Base-by-base conservation (phyloP, 768 basidiomycete species). In the Boletus rubropictus region DNA sequence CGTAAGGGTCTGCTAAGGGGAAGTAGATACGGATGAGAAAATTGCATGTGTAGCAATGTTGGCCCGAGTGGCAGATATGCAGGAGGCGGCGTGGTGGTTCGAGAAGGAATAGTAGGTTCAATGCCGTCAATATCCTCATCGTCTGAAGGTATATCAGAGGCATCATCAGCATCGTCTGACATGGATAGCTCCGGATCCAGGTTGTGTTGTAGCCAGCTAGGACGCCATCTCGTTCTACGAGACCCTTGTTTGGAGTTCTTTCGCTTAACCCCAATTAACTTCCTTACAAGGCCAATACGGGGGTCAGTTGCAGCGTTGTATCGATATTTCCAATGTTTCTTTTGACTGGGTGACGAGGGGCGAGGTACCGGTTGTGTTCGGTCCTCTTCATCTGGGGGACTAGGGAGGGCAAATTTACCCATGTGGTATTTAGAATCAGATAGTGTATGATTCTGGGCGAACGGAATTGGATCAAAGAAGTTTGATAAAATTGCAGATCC, bases 361-460 rank as follows among this genome's bases (percentile, higher is more conserved):
- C 17, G 17, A 22, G 60, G 59, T 32, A 63, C 48, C 5, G 60
- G 54, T 22, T 64, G 62, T 29, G 65, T 59, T 32, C 60, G 62
- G 18, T 72, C 73, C 43, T 70, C 69, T 42, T 80, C 79, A 31
- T 77, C 75, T 3, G 79, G 79, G 5, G 83, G 81, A 46, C 77
- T 84, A 3, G 82, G 79, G 38, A 86, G 63, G 20, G 74, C 72
- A 57, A 89, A 91, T 63, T 90, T 90, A 25, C 88, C 88, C 21
- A 73, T 54, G 41, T 65, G 61, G 56, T 92, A 90, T 66, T 92
- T 92, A 9, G 79, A 79, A 59, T 91, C 88, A 12, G 79, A 71
- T 12, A 72, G 53, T 15, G 76, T 72, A 59, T 89, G 84, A 36
- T 74, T 78, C 9, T 71, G 63, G 0, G 83, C 77, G 50, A 92